Conservation (phyloP, 345 rosid genomes). For the Populus pruinosa region DNA sequence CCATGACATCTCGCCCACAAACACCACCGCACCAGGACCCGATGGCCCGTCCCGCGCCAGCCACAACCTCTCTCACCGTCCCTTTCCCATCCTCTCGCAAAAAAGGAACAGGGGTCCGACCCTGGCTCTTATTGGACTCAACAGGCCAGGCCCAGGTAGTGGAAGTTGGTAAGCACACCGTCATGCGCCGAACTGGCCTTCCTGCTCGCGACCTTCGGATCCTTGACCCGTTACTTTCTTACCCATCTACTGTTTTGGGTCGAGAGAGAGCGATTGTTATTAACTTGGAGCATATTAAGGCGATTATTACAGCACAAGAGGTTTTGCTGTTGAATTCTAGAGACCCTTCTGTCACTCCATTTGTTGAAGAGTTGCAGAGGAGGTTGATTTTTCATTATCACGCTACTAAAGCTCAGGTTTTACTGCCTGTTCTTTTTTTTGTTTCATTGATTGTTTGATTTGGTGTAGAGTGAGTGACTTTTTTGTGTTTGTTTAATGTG, state of each 20-base stretch:
- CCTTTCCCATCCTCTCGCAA: conserved; percentile 36
- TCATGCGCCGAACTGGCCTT: conserved; percentile 92
- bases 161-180: conserved; percentile 76
- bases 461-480: not conserved
- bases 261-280: conserved; percentile 87
- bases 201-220: conserved; percentile 90
- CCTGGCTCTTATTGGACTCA: conserved; percentile 64
- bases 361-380: conserved; percentile 65
- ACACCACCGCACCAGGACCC: conserved; percentile 7
- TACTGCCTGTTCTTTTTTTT: not conserved
- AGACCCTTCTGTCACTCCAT: conserved; percentile 77
- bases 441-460: conserved; percentile 1
- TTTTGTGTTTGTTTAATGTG: not conserved
- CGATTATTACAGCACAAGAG: conserved; percentile 87
- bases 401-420: conserved; percentile 68
- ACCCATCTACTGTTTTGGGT: conserved; percentile 83
- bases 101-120: conserved; percentile 60
- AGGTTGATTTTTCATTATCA: conserved; percentile 58
- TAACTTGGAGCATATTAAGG: conserved; percentile 89
- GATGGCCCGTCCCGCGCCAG: not conserved
- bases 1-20: conserved; percentile 15
- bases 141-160: conserved; percentile 49
- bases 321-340: conserved; percentile 72
- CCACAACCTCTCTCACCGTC: not conserved
- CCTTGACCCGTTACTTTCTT: conserved; percentile 84